Evolutionary conservation across 305 asterid species (phyloP).

Genomic region (Fraxinus latifolia): DNA sequence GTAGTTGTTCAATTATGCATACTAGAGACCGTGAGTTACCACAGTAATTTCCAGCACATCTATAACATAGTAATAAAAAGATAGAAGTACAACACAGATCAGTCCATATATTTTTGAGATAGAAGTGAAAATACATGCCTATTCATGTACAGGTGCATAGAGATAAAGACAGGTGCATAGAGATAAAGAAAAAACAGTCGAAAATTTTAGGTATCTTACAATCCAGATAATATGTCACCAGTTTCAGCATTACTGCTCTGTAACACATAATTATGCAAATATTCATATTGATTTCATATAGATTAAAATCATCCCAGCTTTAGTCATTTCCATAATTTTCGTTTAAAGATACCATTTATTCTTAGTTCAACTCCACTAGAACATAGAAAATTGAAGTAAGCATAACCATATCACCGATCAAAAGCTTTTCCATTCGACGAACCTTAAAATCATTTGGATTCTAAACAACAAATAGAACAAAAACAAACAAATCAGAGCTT

Average conservation of each 20-base stretch:
- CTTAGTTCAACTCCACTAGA: background rate
- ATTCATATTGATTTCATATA: background rate
- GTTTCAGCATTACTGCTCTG: background rate
- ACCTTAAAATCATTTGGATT: background rate
- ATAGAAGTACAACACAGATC: background rate
- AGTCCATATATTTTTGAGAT: background rate
- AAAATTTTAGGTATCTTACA: background rate
- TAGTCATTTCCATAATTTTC: background rate
- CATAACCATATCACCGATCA: background rate
- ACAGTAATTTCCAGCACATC: background rate
- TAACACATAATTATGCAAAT: background rate
- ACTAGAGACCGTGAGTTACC: background rate
- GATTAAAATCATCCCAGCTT: background rate
- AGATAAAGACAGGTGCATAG: background rate
- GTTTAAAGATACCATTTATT: background rate
- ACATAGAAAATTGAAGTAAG: background rate
- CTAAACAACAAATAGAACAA: background rate
- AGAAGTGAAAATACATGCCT: background rate
- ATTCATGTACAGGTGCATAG: background rate
- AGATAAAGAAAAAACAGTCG: background rate
- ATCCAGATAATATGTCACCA: background rate
- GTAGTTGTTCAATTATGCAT: background rate
- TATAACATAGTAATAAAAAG: background rate
- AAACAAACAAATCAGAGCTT: background rate
- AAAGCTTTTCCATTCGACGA: background rate